Conservation (phyloP, 805 yeast genomes). For the Debaryomyces tyrocola region DNA sequence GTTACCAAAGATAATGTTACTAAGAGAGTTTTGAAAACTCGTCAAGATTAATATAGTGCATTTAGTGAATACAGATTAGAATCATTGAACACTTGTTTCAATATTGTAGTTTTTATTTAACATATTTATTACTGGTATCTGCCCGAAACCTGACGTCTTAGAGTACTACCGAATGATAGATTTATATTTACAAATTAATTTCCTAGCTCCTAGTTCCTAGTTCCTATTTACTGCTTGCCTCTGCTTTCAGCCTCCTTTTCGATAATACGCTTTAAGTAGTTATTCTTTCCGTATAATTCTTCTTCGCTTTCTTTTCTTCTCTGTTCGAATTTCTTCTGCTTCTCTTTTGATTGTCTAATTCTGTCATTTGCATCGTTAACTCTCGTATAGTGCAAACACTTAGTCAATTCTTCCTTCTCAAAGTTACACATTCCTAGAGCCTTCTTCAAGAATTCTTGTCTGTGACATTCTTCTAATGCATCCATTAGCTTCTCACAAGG, state of each 20-base stretch:
- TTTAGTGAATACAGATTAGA: slow-evolving; percentile 2
- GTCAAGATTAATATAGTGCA: slow-evolving; percentile 71
- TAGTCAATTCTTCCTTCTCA: slow-evolving; percentile 72
- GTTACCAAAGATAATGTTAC: slow-evolving; percentile 89
- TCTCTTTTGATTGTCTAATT: slow-evolving; percentile 53
- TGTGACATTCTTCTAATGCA: slow-evolving; percentile 88
- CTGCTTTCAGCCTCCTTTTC: slow-evolving; percentile 33
- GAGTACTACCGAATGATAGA: no score
- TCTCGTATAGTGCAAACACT: slow-evolving; percentile 81
- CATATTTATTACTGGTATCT: neutral
- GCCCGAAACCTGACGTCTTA: no score
- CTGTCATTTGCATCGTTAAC: slow-evolving; percentile 58
- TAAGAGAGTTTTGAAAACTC: slow-evolving; percentile 83
- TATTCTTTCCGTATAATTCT: slow-evolving; percentile 77
- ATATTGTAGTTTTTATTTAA: neutral
- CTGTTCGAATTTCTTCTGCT: slow-evolving; percentile 52
- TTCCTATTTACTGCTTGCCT: slow-evolving; percentile 1
- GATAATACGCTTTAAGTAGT: slow-evolving; percentile 62
- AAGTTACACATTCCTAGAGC: slow-evolving; percentile 84
- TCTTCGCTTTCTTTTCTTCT: slow-evolving; percentile 66
- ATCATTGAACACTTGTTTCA: neutral
- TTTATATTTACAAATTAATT: no score
- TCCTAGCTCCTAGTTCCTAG: neutral
- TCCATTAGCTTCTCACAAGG: slow-evolving; percentile 79
- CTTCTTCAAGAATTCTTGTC: slow-evolving; percentile 61